phyloP scores from a whole-genome alignment of 495 filamentous ascomycete genomes.

The Penicillium malachiteum region DNA sequence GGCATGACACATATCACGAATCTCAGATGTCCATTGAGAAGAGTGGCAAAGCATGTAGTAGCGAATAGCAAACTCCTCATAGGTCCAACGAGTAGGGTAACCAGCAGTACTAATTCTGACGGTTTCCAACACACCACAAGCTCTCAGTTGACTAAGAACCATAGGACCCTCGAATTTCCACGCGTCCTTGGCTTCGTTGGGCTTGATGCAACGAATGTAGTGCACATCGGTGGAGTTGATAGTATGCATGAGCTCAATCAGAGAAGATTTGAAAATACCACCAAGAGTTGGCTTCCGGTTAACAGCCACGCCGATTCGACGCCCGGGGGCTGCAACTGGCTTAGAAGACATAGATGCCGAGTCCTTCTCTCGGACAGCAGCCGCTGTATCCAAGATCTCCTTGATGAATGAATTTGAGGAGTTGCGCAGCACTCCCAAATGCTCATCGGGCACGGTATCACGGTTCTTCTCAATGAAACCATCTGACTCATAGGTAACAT shows the following conservation, averaged over 20 bases:
- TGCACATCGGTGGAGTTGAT: slow-evolving; percentile 98
- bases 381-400: slow-evolving; percentile 81
- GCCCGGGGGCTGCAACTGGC: slow-evolving; percentile 63
- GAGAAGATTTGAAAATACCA: slow-evolving; percentile 96
- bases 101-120: slow-evolving; percentile 97
- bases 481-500: slow-evolving; percentile 99
- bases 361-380: slow-evolving; percentile 87
- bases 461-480: slow-evolving; percentile 99
- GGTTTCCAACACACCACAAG: slow-evolving; percentile 98
- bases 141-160: slow-evolving; percentile 95
- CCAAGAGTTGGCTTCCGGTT: slow-evolving; percentile 96
- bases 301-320: slow-evolving; percentile 85
- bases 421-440: slow-evolving; percentile 84
- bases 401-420: slow-evolving; percentile 85
- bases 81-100: slow-evolving; percentile 98
- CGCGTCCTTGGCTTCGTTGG: slow-evolving; percentile 92
- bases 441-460: slow-evolving; percentile 97
- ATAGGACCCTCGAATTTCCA: slow-evolving; percentile 99
- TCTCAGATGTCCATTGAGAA: slow-evolving; percentile 86
- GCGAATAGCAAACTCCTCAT: slow-evolving; percentile 94
- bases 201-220: slow-evolving; percentile 99
- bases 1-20: slow-evolving; percentile 86
- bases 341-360: slow-evolving; percentile 69
- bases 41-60: slow-evolving; percentile 99
- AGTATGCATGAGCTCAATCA: slow-evolving; percentile 97